Evolutionary conservation across 2,329 filamentous ascomycete genomes (phyloP), one percentile per base, ranked within the genome.

Genomic region (Ampelomyces quisqualis): DNA sequence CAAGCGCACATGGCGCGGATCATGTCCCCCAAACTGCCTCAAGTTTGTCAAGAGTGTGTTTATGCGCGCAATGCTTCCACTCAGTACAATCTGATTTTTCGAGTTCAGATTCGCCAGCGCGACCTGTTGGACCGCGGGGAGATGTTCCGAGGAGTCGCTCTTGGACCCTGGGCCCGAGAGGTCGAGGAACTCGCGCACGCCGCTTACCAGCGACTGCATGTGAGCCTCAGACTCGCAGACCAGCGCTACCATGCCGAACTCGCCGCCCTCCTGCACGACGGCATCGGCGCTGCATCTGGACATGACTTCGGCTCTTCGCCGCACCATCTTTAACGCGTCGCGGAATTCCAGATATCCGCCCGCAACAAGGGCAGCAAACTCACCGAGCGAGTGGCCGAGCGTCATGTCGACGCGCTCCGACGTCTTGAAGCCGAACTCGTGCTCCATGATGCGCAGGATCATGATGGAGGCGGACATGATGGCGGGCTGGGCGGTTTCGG

Each of bases 381-480:
- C 91, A 34, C 91, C 91, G 8, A 97, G 77, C 4, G 88, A 95
- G 70, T 97, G 91, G 7, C 91, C 91, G 17, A 96, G 77, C 1
- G 87, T 88, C 23, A 94, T 82, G 69, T 95, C 88, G 29, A 90
- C 83, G 44, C 84, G 77, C 40, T 86, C 80, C 7, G 74, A 70
- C 5, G 84, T 79, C 42, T 80, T 76, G 71, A 96, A 95, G 27
- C 79, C 82, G 63, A 91, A 96, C 53, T 95, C 88, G 47, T 80
- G 75, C 72, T 96, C 89, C 49, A 97, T 77, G 45, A 96, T 83
- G 40, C 88, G 85, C 39, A 96, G 77, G 61, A 96, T 94, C 44
- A 95, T 79, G 62, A 96, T 84, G 19, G 88, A 94, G 3, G 89
- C 93, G 10, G 90, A 88, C 89, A 97, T 95, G 68, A 96, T 95